phyloP scores from a whole-genome alignment of 352 stramenopile genomes.

The Phytophthora europaea region DNA sequence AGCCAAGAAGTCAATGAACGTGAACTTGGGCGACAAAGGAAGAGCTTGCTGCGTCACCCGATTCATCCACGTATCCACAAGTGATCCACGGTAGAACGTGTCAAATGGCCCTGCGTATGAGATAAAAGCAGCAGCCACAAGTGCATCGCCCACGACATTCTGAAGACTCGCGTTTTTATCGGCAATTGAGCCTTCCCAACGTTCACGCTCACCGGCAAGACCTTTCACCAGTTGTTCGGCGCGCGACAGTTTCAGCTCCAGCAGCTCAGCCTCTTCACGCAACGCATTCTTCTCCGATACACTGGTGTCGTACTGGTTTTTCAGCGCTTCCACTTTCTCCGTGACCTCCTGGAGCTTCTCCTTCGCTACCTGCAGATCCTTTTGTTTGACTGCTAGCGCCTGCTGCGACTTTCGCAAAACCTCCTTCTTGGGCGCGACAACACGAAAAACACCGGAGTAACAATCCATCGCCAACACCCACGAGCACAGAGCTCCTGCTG shows the following conservation, averaged over 20 bases:
- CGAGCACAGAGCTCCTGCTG: conserved; percentile 90
- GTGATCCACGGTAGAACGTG: conserved; percentile 88
- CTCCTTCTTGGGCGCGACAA: conserved; percentile 93
- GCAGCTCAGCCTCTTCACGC: conserved; percentile 91
- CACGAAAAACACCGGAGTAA: conserved; percentile 90
- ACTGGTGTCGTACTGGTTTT: conserved; percentile 93
- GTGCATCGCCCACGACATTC: conserved; percentile 93
- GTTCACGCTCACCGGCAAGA: conserved; percentile 93
- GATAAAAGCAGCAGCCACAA: conserved; percentile 95
- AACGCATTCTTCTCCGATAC: conserved; percentile 96
- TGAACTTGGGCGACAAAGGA: conserved; percentile 90
- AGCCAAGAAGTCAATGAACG: conserved; percentile 94
- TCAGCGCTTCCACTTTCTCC: conserved; percentile 92
- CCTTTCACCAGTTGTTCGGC: conserved; percentile 96
- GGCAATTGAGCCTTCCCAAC: conserved; percentile 94
- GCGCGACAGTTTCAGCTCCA: conserved; percentile 94
- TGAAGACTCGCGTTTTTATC: conserved; percentile 90
- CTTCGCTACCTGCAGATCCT: conserved; percentile 88
- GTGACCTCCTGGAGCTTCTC: conserved; percentile 93
- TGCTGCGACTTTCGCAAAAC: conserved; percentile 90
- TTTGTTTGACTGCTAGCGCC: conserved; percentile 89
- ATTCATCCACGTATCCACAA: conserved; percentile 92
- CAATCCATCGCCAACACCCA: conserved; percentile 95
- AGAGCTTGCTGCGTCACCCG: conserved; percentile 87
- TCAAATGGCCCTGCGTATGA: conserved; percentile 97